Evolutionary conservation across 768 basidiomycete species (phyloP).

Genomic region (Pleurotus djamor): DNA sequence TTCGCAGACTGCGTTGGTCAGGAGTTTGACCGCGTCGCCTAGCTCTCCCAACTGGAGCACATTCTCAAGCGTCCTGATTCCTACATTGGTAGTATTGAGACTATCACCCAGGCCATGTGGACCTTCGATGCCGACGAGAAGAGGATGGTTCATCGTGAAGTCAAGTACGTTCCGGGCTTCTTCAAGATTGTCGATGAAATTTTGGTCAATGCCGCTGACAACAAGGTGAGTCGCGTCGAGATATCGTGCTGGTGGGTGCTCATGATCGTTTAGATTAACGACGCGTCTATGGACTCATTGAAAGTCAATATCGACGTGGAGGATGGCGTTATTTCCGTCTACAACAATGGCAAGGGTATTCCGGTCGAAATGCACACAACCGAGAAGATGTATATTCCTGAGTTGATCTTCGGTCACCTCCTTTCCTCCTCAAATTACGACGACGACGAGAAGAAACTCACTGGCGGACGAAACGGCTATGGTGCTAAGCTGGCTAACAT

Average conservation of each 20-base stretch:
- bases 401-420: slow-evolving; percentile 95
- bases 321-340: slow-evolving; percentile 83
- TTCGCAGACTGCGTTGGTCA: background rate
- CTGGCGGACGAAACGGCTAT: slow-evolving; percentile 97
- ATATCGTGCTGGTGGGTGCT: background rate
- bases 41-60: slow-evolving; percentile 96
- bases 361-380: slow-evolving; percentile 94
- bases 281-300: slow-evolving; percentile 85
- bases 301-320: slow-evolving; percentile 88
- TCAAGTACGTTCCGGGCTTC: slow-evolving; percentile 94
- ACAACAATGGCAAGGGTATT: slow-evolving; percentile 95
- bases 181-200: slow-evolving; percentile 99
- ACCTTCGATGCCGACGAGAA: slow-evolving; percentile 84
- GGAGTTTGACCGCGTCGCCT: background rate
- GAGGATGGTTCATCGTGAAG: slow-evolving; percentile 80
- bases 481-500: slow-evolving; percentile 99
- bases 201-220: slow-evolving; percentile 97
- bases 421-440: slow-evolving; percentile 97
- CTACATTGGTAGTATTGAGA: slow-evolving; percentile 96
- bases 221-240: slow-evolving; percentile 66
- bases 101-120: slow-evolving; percentile 88
- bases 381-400: slow-evolving; percentile 94
- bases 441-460: slow-evolving; percentile 98
- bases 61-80: slow-evolving; percentile 90
- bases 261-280: slow-evolving; percentile 69